Conservation (phyloP, 2,329 filamentous ascomycete genomes). For the Hypomyces rosellus region DNA sequence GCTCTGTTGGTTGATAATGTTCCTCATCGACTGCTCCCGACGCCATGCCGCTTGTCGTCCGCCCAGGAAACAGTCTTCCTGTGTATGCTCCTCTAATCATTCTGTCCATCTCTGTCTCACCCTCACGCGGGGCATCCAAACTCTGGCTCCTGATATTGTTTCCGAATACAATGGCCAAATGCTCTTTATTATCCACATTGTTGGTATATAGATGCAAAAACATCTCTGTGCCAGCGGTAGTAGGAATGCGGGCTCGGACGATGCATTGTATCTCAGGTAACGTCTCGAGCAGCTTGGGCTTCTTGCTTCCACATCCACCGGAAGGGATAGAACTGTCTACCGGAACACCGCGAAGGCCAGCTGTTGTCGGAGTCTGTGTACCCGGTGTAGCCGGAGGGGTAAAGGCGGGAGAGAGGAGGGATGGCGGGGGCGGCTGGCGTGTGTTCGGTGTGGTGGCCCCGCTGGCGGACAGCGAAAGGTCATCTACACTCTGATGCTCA, state of each 20-base stretch:
- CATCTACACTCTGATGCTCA: slow-evolving; percentile 25
- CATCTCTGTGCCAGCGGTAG: slow-evolving; percentile 88
- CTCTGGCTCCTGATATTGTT: slow-evolving; percentile 69
- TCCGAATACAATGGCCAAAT: slow-evolving; percentile 95
- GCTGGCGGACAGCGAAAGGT: slow-evolving; percentile 30
- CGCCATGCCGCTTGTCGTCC: slow-evolving; percentile 63
- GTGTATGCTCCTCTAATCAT: slow-evolving; percentile 94
- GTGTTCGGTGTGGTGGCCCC: slow-evolving; percentile 8
- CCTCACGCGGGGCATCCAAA: slow-evolving; percentile 63
- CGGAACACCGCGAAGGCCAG: slow-evolving; percentile 46
- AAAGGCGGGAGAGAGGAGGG: slow-evolving; percentile 81
- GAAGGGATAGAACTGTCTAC: slow-evolving; percentile 54
- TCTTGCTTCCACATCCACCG: slow-evolving; percentile 56
- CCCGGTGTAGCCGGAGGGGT: slow-evolving; percentile 64
- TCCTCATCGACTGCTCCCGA: slow-evolving; percentile 17
- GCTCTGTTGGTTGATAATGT: slow-evolving; percentile 11
- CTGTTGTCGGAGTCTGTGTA: slow-evolving; percentile 43
- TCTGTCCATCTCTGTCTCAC: slow-evolving; percentile 80
- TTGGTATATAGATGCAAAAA: slow-evolving; percentile 94
- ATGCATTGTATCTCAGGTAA: slow-evolving; percentile 87
- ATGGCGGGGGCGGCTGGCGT: slow-evolving; percentile 44
- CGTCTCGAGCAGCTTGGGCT: slow-evolving; percentile 65
- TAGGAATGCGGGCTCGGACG: slow-evolving; percentile 91
- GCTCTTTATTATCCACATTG: slow-evolving; percentile 88
- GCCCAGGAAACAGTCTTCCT: slow-evolving; percentile 77